Evolutionary conservation across 805 yeast species (phyloP).

Genomic region (Wickerhamiella sergipiensis): DNA sequence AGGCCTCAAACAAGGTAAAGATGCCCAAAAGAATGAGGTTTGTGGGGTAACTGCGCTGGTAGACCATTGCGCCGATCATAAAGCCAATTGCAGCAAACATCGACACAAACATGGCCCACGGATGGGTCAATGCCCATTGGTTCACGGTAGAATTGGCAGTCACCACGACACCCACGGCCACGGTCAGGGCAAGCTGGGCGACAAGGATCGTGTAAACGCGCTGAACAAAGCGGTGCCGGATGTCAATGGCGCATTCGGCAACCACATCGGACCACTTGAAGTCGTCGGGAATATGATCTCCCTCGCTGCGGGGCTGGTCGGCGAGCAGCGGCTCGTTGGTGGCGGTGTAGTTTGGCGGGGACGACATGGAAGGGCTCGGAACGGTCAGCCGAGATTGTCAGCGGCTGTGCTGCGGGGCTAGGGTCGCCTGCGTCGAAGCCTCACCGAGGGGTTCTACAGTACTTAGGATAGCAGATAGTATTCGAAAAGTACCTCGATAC

Average conservation of each 20-base stretch:
- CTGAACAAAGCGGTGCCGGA: constrained; percentile 62
- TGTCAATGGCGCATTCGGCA: constrained; percentile 59
- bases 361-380: neutral
- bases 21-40: constrained; percentile 46
- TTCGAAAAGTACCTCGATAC: no score
- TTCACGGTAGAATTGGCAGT: constrained; percentile 32
- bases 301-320: constrained; percentile 7
- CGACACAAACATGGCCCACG: constrained; percentile 46
- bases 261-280: constrained; percentile 72
- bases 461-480: no score
- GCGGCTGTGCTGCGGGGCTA: neutral
- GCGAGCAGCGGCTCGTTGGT: neutral
- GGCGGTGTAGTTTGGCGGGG: neutral
- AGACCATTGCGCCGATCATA: constrained; percentile 47
- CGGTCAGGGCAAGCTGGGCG: constrained; percentile 50
- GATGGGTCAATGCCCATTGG: constrained; percentile 42
- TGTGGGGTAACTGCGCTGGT: constrained; percentile 55
- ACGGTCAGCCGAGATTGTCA: neutral
- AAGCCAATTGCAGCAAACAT: constrained; percentile 47
- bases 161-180: constrained; percentile 41
- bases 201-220: constrained; percentile 65
- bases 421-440: no score
- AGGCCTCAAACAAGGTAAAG: constrained; percentile 66
- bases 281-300: constrained; percentile 36
- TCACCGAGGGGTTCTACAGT: no score